phyloP scores from a whole-genome alignment of 108 stramenopile genomes.

The Fragilaria crotonensis region DNA sequence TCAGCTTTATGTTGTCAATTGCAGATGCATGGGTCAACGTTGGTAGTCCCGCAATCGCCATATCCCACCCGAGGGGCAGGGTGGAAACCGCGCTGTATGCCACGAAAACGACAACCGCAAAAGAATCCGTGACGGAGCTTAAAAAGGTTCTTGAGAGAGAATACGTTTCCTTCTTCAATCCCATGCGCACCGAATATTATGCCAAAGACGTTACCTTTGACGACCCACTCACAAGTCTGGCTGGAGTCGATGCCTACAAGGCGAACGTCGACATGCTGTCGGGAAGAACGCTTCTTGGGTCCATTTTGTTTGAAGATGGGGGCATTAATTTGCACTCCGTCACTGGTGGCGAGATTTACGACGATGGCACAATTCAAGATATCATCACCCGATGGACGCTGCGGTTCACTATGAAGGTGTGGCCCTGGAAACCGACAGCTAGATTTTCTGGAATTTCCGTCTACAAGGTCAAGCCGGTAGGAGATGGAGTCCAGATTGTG shows the following conservation, averaged over 20 bases:
- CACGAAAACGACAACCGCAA: no score
- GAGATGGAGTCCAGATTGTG: slow-evolving; percentile 47
- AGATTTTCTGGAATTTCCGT: slow-evolving; percentile 91
- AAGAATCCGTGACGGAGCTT: no score
- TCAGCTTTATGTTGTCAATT: no score
- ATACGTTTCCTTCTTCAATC: slow-evolving; percentile 89
- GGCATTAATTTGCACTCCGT: slow-evolving; percentile 84
- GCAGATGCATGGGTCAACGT: no score
- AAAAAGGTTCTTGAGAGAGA: slow-evolving; percentile 72
- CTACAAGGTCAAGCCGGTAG: slow-evolving; percentile 58
- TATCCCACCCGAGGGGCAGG: no score
- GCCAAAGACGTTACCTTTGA: slow-evolving; percentile 58
- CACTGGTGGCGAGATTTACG: slow-evolving; percentile 52
- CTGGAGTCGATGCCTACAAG: slow-evolving; percentile 78
- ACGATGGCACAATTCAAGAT: slow-evolving; percentile 34
- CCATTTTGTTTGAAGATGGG: slow-evolving; percentile 81
- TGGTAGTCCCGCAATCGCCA: no score
- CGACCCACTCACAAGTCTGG: slow-evolving; percentile 83
- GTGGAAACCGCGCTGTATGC: no score
- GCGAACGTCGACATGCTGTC: slow-evolving; percentile 93
- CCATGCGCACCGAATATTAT: slow-evolving; percentile 85
- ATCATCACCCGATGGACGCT: slow-evolving; percentile 91
- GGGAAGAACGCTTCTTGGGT: slow-evolving; percentile 73
- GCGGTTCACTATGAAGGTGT: slow-evolving; percentile 61
- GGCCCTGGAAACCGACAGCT: slow-evolving; percentile 90